These are phyloP conservation scores for Colletotrichum eremochloae DNA, from an alignment of 2,329 filamentous ascomycete species.

Conservation along the genomic window DNA sequence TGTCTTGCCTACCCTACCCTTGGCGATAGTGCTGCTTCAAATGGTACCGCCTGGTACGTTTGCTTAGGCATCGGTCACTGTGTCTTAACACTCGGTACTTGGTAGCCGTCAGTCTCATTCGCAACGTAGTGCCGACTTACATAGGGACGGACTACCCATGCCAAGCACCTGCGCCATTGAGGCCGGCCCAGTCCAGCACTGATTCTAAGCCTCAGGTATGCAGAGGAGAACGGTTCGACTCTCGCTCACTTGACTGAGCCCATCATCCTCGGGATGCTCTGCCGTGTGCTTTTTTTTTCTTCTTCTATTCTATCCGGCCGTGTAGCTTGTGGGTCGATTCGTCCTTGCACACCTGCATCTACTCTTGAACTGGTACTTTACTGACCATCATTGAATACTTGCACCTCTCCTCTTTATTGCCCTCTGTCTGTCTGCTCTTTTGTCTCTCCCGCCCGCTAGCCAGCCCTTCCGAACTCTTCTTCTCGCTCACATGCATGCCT, in stretches of 20 bases:
- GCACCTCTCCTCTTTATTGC: background rate
- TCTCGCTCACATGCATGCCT: background rate
- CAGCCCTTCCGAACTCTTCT: background rate
- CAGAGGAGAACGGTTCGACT: background rate
- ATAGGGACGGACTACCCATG: background rate
- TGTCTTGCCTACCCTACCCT: background rate
- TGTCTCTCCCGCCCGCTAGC: background rate
- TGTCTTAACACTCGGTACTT: background rate
- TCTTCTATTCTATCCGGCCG: background rate
- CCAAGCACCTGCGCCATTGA: conserved; percentile 1
- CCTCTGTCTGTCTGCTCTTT: background rate
- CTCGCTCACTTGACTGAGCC: background rate
- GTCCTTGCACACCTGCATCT: conserved; percentile 1
- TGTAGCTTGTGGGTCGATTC: background rate
- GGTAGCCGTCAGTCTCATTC: background rate
- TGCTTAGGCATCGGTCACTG: background rate
- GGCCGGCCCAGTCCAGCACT: background rate
- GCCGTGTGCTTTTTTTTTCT: background rate
- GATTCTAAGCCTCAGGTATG: background rate
- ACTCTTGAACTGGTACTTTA: background rate
- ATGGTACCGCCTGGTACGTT: background rate
- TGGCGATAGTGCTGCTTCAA: background rate
- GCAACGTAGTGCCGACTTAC: background rate
- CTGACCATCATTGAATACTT: background rate
- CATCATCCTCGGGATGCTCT: background rate